These are phyloP conservation scores for Aspergillus incahuasiensis DNA, from an alignment of 495 filamentous ascomycete species.

Conservation along the genomic window DNA sequence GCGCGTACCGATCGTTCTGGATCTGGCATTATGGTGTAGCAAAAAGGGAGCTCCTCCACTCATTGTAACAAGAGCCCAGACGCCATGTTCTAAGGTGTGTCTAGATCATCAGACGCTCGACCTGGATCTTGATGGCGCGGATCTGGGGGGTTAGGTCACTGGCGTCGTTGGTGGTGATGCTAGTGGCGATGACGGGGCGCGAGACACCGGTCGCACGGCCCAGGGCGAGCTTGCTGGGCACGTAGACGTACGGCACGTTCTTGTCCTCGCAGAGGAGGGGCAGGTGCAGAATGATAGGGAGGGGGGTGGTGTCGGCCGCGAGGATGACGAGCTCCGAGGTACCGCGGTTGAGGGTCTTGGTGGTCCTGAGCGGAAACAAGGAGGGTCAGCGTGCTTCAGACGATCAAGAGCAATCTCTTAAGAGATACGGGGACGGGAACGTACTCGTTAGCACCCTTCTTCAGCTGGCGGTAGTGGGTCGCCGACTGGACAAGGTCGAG, in stretches of 20 bases:
- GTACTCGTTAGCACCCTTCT: conserved; percentile 68
- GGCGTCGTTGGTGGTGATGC: conserved; percentile 91
- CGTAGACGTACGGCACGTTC: conserved; percentile 65
- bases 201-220: conserved; percentile 72
- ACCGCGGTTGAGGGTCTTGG: conserved; percentile 86
- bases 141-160: conserved; percentile 84
- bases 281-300: conserved; percentile 90
- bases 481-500: conserved; percentile 88
- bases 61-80: not conserved
- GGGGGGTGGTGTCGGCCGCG: conserved; percentile 77
- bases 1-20: not conserved
- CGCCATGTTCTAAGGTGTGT: too few relatives aligned
- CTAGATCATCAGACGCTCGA: conserved; percentile 94
- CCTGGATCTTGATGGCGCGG: conserved; percentile 81
- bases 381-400: not conserved
- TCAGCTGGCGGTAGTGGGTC: conserved; percentile 76
- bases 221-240: conserved; percentile 65
- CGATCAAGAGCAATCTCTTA: not conserved
- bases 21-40: too few relatives aligned
- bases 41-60: not conserved
- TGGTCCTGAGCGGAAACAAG: conserved; percentile 48
- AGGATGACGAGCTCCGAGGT: conserved; percentile 83
- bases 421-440: too few relatives aligned
- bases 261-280: conserved; percentile 85
- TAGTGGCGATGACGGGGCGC: conserved; percentile 78